These are phyloP conservation scores for Salix exigua DNA, from an alignment of 345 rosid species.

Conservation along the genomic window DNA sequence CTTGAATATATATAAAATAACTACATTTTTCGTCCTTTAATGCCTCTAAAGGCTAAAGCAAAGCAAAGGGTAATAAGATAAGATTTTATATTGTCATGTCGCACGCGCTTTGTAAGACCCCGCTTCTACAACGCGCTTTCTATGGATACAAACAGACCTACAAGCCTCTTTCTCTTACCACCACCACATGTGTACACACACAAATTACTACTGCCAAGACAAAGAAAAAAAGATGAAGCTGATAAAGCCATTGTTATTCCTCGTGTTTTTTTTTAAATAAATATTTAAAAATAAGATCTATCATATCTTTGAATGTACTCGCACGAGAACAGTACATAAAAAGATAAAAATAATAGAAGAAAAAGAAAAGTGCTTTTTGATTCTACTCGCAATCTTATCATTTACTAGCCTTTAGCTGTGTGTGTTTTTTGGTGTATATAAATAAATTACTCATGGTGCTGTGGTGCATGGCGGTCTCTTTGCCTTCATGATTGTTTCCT, in stretches of 20 bases:
- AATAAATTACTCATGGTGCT: neutral
- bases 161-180: no score
- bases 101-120: conserved; percentile 3
- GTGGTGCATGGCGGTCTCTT: conserved; percentile 33
- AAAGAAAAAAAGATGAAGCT: neutral
- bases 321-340: neutral
- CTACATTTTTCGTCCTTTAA: no score
- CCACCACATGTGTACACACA: neutral
- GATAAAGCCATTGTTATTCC: no score
- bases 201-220: neutral
- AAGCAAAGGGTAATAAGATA: neutral
- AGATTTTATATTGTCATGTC: neutral
- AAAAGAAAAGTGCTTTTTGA: neutral
- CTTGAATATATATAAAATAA: no score
- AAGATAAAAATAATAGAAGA: neutral
- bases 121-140: conserved; percentile 23
- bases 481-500: conserved; percentile 9
- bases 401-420: neutral
- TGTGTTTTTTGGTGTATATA: neutral
- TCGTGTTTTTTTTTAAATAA: no score
- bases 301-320: no score
- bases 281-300: no score
- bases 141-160: conserved; percentile 5
- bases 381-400: neutral
- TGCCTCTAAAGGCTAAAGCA: no score